A percentile compares a stretch with the other conserved stretches of the same genome.
Evolutionary conservation across 2,329 filamentous ascomycete genomes (phyloP).

Genomic region (Biscogniauxia sp.): DNA sequence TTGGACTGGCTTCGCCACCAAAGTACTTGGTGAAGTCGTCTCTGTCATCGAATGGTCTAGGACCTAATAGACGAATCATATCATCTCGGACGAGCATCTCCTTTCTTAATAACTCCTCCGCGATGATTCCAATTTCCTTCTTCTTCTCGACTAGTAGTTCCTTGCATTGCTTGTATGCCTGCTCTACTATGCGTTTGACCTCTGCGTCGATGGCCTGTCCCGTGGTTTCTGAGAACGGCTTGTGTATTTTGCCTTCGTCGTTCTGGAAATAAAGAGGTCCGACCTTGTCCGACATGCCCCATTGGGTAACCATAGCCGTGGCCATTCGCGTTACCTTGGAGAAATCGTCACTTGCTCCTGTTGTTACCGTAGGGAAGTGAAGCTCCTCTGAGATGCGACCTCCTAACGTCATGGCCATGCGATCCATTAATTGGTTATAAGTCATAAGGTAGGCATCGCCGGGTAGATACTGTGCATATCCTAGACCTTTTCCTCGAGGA

Average conservation of each 20-base stretch:
- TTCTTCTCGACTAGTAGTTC: slow-evolving; percentile 83
- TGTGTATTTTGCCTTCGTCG: slow-evolving; percentile 77
- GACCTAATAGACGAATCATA: slow-evolving; percentile 83
- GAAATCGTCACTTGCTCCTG: slow-evolving; percentile 94
- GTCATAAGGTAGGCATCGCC: slow-evolving; percentile 95
- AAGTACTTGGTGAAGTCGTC: slow-evolving; percentile 97
- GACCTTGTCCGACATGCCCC: slow-evolving; percentile 95
- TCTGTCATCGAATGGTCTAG: slow-evolving; percentile 77
- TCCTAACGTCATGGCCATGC: slow-evolving; percentile 98
- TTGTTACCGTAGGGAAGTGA: slow-evolving; percentile 95
- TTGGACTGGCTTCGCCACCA: slow-evolving; percentile 47
- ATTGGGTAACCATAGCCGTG: slow-evolving; percentile 97
- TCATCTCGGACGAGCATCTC: slow-evolving; percentile 91
- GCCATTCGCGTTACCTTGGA: slow-evolving; percentile 97
- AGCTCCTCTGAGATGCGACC: slow-evolving; percentile 94
- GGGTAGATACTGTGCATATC: slow-evolving; percentile 97
- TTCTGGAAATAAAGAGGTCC: slow-evolving; percentile 90
- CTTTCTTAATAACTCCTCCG: slow-evolving; percentile 88
- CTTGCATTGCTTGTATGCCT: slow-evolving; percentile 89
- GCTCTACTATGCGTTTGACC: slow-evolving; percentile 85
- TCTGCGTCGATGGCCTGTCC: slow-evolving; percentile 89
- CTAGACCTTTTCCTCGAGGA: slow-evolving; percentile 87
- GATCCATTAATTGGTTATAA: slow-evolving; percentile 93
- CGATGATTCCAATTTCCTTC: slow-evolving; percentile 81
- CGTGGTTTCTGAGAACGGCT: slow-evolving; percentile 94